Evolutionary conservation across 2,329 filamentous ascomycete species (phyloP).

Genomic region (Neospermospora avenae): DNA sequence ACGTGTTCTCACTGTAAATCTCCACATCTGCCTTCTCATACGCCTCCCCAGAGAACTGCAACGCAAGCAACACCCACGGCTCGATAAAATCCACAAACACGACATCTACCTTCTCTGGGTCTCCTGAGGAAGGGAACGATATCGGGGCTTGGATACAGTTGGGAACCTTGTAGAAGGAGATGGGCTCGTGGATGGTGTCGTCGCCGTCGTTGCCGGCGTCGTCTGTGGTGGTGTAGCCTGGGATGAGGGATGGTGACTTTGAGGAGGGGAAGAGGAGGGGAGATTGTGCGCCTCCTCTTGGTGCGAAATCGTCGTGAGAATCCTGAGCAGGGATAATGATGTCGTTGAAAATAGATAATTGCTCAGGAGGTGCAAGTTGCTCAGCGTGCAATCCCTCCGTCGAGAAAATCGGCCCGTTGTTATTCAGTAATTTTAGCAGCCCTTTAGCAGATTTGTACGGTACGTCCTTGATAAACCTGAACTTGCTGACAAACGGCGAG

Average conservation of each 20-base stretch:
- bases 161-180: conserved; percentile 74
- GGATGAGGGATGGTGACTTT: conserved; percentile 43
- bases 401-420: conserved; percentile 45
- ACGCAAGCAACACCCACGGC: conserved; percentile 72
- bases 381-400: conserved; percentile 30
- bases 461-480: conserved; percentile 75
- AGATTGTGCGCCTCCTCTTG: conserved; percentile 34
- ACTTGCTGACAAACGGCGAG: conserved; percentile 80
- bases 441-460: conserved; percentile 72
- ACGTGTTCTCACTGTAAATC: conserved; percentile 49
- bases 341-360: conserved; percentile 27
- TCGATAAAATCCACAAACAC: conserved; percentile 92
- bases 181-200: conserved; percentile 76
- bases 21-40: conserved; percentile 48
- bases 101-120: conserved; percentile 75
- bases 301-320: background rate
- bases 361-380: conserved; percentile 32
- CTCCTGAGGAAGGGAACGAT: conserved; percentile 51
- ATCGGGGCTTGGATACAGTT: conserved; percentile 76
- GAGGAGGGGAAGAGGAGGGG: conserved; percentile 31
- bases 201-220: conserved; percentile 82
- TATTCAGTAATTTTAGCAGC: conserved; percentile 60
- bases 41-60: conserved; percentile 57
- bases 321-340: conserved; percentile 17
- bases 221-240: conserved; percentile 87